phyloP scores from a whole-genome alignment of 2,329 filamentous ascomycete genomes.

The Penicillium expansum region DNA sequence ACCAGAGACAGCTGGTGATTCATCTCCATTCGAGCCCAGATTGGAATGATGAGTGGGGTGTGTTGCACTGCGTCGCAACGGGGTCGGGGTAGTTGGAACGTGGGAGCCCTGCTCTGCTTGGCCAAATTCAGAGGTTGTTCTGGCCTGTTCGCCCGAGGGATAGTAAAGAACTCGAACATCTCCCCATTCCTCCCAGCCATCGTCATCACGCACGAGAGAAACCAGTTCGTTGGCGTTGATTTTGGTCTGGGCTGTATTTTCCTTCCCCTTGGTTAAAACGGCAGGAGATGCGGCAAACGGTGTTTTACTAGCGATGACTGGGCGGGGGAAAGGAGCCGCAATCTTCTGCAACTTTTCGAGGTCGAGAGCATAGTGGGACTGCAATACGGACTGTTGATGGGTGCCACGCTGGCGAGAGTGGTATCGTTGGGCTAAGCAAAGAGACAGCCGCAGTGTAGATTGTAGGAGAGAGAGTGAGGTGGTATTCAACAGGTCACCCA shows the following conservation, averaged over 20 bases:
- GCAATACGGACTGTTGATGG: conserved; percentile 69
- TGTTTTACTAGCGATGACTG: conserved; percentile 52
- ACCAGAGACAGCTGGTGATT: conserved; percentile 52
- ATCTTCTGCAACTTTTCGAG: conserved; percentile 80
- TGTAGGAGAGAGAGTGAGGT: conserved; percentile 77
- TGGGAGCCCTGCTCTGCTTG: conserved; percentile 40
- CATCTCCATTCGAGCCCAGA: conserved; percentile 44
- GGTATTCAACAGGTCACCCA: conserved; percentile 86
- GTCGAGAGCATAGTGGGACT: conserved; percentile 75
- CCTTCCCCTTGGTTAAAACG: conserved; percentile 69
- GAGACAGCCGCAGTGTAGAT: conserved; percentile 72
- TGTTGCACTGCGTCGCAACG: conserved; percentile 67
- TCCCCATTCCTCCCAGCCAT: conserved; percentile 72
- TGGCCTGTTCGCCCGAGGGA: conserved; percentile 41
- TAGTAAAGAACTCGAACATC: conserved; percentile 81
- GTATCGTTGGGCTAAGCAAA: conserved; percentile 88
- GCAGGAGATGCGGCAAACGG: conserved; percentile 53
- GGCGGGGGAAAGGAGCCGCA: conserved; percentile 77
- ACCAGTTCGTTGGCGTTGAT: conserved; percentile 83
- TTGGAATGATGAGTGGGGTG: conserved; percentile 53
- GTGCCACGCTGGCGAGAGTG: conserved; percentile 79
- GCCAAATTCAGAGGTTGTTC: conserved; percentile 30
- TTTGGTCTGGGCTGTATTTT: conserved; percentile 56
- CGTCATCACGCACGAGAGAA: conserved; percentile 62
- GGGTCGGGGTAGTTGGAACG: conserved; percentile 69